Base-by-base conservation (phyloP, 495 filamentous ascomycete species). In the Immersiella caudata region DNA sequence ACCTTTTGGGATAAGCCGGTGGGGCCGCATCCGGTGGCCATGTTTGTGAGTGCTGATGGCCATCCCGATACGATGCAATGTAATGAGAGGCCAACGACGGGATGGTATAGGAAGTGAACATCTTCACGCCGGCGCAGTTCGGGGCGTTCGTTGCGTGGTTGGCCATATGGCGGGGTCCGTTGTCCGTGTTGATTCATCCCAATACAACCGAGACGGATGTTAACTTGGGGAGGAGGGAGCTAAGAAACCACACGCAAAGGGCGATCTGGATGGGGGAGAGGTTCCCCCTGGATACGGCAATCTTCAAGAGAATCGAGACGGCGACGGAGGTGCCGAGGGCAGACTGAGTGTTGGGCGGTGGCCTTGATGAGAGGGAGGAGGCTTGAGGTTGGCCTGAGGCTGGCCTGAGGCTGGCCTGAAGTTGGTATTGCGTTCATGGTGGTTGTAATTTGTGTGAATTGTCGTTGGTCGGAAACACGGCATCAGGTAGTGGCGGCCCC, bases 91-190 rank as follows among this genome's bases (percentile, higher is more conserved):
- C 40, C 14, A 14, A 46, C 16, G 5, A 14, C 14, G 33, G 6
- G 40, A 46, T 33, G 8, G 8, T 4, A 46, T 14, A 46, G 40
- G 93, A 97, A 76, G 94, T 97, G 18, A 95, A 95, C 68, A 46
- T 97, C 27, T 91, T 93, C 75, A 92, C 89, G 0, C 93, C 93
- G 0, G 87, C 87, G 6, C 91, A 97, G 75, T 95, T 96, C 70
- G 93, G 93, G 2, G 93, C 93, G 0, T 94, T 97, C 70, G 76
- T 97, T 22, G 82, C 90, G 0, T 97, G 93, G 93, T 80, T 97
- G 52, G 84, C 92, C 26, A 88, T 96, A 64, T 88, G 94, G 73
- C 85, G 94, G 1, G 93, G 93, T 0, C 93, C 93, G 29, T 76
- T 97, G 63, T 92, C 89, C 57, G 93, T 79, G 1, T 78, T 97